Evolutionary conservation across 768 basidiomycete species (phyloP).

Genomic region (Boletus reticuloceps): DNA sequence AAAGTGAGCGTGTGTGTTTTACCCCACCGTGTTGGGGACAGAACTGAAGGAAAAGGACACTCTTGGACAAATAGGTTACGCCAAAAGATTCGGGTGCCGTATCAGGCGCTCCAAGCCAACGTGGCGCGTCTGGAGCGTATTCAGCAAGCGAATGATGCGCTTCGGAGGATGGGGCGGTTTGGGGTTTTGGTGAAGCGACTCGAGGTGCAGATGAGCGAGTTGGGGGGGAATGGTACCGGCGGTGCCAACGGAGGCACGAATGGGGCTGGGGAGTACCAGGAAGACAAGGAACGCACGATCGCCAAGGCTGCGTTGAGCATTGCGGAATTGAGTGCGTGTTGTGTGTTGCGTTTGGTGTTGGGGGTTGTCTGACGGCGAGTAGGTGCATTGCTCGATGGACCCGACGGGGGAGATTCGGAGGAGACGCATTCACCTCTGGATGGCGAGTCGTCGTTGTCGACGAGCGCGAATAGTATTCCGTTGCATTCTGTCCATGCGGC

Average conservation of each 20-base stretch:
- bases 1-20: constrained; percentile 46
- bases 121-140: constrained; percentile 75
- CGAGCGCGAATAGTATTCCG: constrained; percentile 40
- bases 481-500: constrained; percentile 76
- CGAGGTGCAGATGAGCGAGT: constrained; percentile 80
- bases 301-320: constrained; percentile 94
- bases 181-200: constrained; percentile 79
- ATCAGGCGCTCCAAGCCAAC: constrained; percentile 67
- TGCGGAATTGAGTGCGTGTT: constrained; percentile 76
- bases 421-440: neutral
- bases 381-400: constrained; percentile 54
- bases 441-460: constrained; percentile 13
- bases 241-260: too few species aligned
- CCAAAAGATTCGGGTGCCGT: constrained; percentile 81
- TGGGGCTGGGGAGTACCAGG: constrained; percentile 45
- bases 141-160: constrained; percentile 79
- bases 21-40: too few species aligned
- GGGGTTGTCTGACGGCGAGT: neutral
- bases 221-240: constrained; percentile 27
- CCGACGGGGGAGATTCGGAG: constrained; percentile 17
- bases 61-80: constrained; percentile 54
- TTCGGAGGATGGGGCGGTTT: constrained; percentile 83
- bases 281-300: constrained; percentile 82
- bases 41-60: too few species aligned
- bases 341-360: too few species aligned